These are phyloP conservation scores for Podospora pseudopauciseta DNA, from an alignment of 495 filamentous ascomycete genomes.

Conservation along the genomic window DNA sequence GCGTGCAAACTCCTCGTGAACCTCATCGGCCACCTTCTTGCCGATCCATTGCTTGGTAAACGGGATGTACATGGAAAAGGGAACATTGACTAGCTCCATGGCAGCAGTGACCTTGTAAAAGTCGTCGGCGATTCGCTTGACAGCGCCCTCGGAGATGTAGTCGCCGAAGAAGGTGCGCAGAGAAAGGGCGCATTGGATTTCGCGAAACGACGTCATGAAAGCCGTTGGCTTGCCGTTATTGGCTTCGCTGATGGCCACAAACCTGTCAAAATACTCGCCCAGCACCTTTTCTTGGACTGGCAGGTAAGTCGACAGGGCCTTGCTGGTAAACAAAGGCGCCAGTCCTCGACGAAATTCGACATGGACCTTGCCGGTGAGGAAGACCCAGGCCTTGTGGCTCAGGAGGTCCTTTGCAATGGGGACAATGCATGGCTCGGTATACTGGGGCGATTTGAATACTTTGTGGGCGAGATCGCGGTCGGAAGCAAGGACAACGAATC, in stretches of 20 bases:
- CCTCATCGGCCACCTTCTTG: slow-evolving; percentile 83
- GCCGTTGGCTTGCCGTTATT: slow-evolving; percentile 63
- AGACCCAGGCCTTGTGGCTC: slow-evolving; percentile 86
- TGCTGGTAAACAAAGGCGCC: slow-evolving; percentile 84
- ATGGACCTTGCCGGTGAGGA: slow-evolving; percentile 85
- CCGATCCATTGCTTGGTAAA: slow-evolving; percentile 94
- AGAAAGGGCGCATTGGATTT: slow-evolving; percentile 87
- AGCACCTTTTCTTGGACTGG: slow-evolving; percentile 85
- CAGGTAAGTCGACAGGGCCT: slow-evolving; percentile 76
- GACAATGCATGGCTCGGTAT: slow-evolving; percentile 90
- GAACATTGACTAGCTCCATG: slow-evolving; percentile 93
- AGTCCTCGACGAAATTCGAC: slow-evolving; percentile 92
- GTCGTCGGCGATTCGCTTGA: slow-evolving; percentile 89
- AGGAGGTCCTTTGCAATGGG: slow-evolving; percentile 87
- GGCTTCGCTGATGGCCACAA: slow-evolving; percentile 65
- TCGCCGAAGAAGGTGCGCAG: slow-evolving; percentile 90
- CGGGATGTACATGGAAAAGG: slow-evolving; percentile 70
- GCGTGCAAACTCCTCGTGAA: slow-evolving; percentile 78
- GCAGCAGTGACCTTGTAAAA: slow-evolving; percentile 91
- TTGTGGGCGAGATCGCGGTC: slow-evolving; percentile 89
- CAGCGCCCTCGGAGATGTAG: slow-evolving; percentile 76
- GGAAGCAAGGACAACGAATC: slow-evolving; percentile 92
- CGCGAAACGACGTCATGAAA: slow-evolving; percentile 87
- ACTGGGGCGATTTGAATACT: slow-evolving; percentile 86
- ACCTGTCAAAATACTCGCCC: slow-evolving; percentile 71